These are phyloP conservation scores for Cyclotella cryptica DNA, from an alignment of 108 stramenopile genomes.

Conservation along the genomic window DNA sequence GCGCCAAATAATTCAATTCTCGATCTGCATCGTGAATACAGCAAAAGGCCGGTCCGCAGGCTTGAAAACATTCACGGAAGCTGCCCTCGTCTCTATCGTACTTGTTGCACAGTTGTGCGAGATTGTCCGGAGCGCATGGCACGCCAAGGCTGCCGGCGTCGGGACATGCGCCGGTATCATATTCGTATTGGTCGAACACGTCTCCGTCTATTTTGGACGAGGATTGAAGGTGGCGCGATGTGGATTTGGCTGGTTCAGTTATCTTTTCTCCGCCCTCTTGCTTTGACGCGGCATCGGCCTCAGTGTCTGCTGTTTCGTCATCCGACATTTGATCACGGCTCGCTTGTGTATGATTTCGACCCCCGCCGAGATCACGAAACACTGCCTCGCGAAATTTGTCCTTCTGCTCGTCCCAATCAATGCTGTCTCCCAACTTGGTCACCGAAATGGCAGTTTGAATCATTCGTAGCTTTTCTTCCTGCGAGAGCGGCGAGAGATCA, in stretches of 20 bases:
- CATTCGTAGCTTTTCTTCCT: slow-evolving; percentile 30
- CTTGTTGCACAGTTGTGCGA: slow-evolving; percentile 52
- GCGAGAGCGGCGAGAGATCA: slow-evolving; percentile 4
- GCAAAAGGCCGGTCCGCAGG: slow-evolving; percentile 55
- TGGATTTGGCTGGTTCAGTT: background rate
- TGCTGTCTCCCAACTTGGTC: slow-evolving; percentile 14
- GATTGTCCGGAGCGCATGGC: slow-evolving; percentile 52
- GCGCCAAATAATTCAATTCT: slow-evolving; percentile 36
- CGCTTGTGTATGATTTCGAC: background rate
- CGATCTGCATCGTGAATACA: slow-evolving; percentile 57
- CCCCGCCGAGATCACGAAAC: slow-evolving; percentile 1
- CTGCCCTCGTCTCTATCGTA: slow-evolving; percentile 44
- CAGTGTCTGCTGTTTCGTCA: background rate
- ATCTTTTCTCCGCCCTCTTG: background rate
- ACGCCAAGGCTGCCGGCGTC: slow-evolving; percentile 40
- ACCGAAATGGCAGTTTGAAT: slow-evolving; percentile 28
- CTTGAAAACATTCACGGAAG: slow-evolving; percentile 48
- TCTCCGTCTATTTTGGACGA: slow-evolving; percentile 33
- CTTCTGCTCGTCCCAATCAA: slow-evolving; percentile 36
- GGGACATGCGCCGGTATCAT: slow-evolving; percentile 44
- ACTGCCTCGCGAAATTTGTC: slow-evolving; percentile 25
- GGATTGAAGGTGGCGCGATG: slow-evolving; percentile 7
- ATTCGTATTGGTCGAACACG: slow-evolving; percentile 54
- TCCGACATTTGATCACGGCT: background rate
- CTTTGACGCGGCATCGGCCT: background rate